Percentiles rank a stretch among this genome's conserved stretches.
Evolutionary conservation across 345 rosid genomes (phyloP).

Genomic region (Dovyalis caffra): DNA sequence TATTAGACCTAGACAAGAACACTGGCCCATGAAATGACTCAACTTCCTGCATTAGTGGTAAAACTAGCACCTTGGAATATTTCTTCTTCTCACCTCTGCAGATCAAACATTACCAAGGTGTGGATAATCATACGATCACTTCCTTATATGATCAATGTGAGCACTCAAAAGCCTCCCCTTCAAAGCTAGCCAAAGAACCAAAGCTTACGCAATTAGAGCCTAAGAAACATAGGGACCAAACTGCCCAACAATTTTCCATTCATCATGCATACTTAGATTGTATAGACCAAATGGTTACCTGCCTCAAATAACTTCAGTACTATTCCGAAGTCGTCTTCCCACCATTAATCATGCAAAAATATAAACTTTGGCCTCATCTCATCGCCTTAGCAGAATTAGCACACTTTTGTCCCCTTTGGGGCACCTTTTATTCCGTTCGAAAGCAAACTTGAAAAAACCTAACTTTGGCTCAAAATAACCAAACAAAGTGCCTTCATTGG

Average conservation of each 20-base stretch:
- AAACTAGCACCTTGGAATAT: no score
- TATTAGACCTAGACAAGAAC: not conserved
- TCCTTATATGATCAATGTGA: not conserved
- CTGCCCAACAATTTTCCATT: not conserved
- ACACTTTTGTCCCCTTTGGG: not conserved
- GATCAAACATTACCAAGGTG: not conserved
- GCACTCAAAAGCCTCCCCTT: not conserved
- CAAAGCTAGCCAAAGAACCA: not conserved
- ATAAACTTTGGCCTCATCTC: no score
- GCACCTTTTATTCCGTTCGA: not conserved
- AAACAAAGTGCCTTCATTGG: not conserved
- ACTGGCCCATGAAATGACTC: no score
- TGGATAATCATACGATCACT: not conserved
- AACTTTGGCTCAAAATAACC: not conserved
- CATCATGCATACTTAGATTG: no score
- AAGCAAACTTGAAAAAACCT: not conserved
- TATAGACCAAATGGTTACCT: no score
- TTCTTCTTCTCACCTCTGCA: no score
- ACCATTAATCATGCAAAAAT: no score
- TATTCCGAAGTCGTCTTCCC: no score
- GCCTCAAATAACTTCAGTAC: no score
- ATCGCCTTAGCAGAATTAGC: no score
- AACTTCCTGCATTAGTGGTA: no score
- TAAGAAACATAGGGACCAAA: not conserved
- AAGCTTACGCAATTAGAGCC: not conserved